Evolutionary conservation across 1,284 basidiomycete species (phyloP), one percentile per base, ranked within the genome.

Genomic region (Ceratobasidium sp.): DNA sequence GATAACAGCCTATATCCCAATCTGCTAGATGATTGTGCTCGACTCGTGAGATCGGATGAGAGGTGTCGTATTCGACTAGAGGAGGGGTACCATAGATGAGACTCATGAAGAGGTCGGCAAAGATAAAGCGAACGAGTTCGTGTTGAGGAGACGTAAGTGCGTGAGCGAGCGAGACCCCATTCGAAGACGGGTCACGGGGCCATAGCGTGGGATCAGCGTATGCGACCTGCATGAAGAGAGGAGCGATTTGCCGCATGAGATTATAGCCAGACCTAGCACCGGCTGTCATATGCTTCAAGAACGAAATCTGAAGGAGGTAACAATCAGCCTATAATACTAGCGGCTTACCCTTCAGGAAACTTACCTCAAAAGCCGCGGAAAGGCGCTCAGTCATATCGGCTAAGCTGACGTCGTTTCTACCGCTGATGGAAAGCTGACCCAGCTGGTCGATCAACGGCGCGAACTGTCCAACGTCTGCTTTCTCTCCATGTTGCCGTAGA

Each of bases 71-170:
- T n/a, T n/a, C n/a, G n/a, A n/a, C n/a, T n/a, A n/a, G n/a, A n/a
- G 69, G 51, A 15, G 69, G 53, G n/a, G 42, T n/a, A 20, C 53
- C 69, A 60, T 58, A 49, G 5, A 40, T 49, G 33, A 72, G 70
- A 20, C 53, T 58, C 6, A 15, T 10, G 12, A 61, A 28, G 13
- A 15, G 44, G 26, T 72, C 70, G 20, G 39, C 20, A 23, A 61
- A 61, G 7, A 61, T 40, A 23, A 46, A 72, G 15, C 70, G 44
- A 18, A n/a, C 33, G 2, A 72, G 39, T 2, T 72, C 70, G 18
- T 53, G 5, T 9, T n/a, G n/a, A n/a, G n/a, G n/a, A n/a, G n/a
- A n/a, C n/a, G n/a, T n/a, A n/a, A n/a, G n/a, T n/a, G n/a, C n/a
- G n/a, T n/a, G n/a, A n/a, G n/a, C n/a, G n/a, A n/a, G n/a, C n/a